Percentiles rank a stretch among this genome's conserved stretches.
These are phyloP conservation scores for Penicillium sp. DNA, from an alignment of 2,329 filamentous ascomycete genomes.

Conservation along the genomic window DNA sequence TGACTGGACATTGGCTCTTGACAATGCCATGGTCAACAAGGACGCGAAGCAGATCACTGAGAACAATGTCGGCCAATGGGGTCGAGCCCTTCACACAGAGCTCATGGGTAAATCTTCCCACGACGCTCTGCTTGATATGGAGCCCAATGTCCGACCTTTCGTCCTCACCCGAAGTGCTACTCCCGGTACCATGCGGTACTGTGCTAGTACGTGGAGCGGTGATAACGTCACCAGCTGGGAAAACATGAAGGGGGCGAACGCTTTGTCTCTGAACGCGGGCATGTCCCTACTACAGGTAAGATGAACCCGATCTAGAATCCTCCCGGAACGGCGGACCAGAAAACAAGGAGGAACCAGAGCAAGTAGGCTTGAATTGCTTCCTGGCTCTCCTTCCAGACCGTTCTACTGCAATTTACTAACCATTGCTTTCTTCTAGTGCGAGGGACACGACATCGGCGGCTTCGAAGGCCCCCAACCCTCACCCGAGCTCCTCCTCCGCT, in stretches of 20 bases:
- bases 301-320: not conserved
- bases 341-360: not conserved
- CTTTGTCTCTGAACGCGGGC: slow-evolving; percentile 67
- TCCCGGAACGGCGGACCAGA: not conserved
- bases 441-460: slow-evolving; percentile 73
- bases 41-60: slow-evolving; percentile 43
- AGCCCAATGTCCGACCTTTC: slow-evolving; percentile 64
- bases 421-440: slow-evolving; percentile 49
- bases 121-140: slow-evolving; percentile 62
- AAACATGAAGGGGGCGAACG: slow-evolving; percentile 71
- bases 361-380: not conserved
- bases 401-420: not conserved
- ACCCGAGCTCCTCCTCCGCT: slow-evolving; percentile 70
- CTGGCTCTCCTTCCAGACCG: not conserved
- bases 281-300: slow-evolving; percentile 58
- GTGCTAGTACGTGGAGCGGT: slow-evolving; percentile 72
- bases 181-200: slow-evolving; percentile 68
- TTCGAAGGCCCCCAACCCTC: slow-evolving; percentile 70
- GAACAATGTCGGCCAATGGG: slow-evolving; percentile 67
- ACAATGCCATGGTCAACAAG: slow-evolving; percentile 46
- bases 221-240: slow-evolving; percentile 76
- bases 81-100: slow-evolving; percentile 68
- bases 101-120: slow-evolving; percentile 71
- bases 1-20: slow-evolving; percentile 63
- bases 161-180: slow-evolving; percentile 71